Evolutionary conservation across 164 flowering plant genomes (phyloP).

Genomic region (Berberis thunbergii): DNA sequence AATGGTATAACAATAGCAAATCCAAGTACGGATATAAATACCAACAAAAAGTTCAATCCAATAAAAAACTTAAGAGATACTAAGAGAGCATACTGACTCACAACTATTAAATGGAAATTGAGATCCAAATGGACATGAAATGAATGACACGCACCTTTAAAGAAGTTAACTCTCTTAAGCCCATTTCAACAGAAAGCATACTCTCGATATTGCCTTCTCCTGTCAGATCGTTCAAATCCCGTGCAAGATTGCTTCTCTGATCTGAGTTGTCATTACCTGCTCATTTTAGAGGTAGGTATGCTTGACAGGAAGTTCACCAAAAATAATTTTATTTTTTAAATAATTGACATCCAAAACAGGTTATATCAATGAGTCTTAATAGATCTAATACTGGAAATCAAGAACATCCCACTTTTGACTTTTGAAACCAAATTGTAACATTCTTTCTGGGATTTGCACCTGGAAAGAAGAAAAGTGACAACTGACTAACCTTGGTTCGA

Average conservation of each 20-base stretch:
- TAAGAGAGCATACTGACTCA: no score
- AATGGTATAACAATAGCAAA: no score
- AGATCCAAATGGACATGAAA: neutral
- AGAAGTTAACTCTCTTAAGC: slow-evolving; percentile 82
- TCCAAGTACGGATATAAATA: no score
- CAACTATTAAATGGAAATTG: no score
- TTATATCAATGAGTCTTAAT: no score
- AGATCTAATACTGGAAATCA: no score
- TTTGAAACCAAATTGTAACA: no score
- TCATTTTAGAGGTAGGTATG: slow-evolving; percentile 5
- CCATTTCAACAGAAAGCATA: slow-evolving; percentile 98
- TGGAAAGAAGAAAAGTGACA: neutral
- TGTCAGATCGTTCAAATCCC: slow-evolving; percentile 62
- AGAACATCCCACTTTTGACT: no score
- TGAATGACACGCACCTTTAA: slow-evolving; percentile 51
- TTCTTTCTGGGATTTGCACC: no score
- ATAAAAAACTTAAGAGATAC: no score
- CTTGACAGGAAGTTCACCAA: neutral
- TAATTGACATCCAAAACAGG: no score
- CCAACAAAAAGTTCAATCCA: no score
- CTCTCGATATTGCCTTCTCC: slow-evolving; percentile 92
- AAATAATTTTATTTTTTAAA: neutral
- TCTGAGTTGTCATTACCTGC: slow-evolving; percentile 56
- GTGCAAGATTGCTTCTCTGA: slow-evolving; percentile 34
- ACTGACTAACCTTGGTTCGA: slow-evolving; percentile 39